Evolutionary conservation across 768 basidiomycete genomes (phyloP).

Genomic region (Pulveroboletus sp.): DNA sequence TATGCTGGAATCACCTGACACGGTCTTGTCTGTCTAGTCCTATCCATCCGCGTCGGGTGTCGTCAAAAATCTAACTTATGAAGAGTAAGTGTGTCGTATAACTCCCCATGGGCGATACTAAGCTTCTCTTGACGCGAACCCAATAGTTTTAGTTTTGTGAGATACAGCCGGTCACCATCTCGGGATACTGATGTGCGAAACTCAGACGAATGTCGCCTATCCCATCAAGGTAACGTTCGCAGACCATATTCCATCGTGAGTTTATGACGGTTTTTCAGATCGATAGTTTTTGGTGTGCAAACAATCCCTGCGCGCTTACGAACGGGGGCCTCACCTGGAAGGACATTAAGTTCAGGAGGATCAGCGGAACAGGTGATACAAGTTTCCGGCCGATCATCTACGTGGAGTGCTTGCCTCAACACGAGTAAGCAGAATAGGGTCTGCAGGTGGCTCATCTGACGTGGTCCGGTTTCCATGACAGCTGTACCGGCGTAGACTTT

Average conservation of each 20-base stretch:
- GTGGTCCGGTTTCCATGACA: not conserved
- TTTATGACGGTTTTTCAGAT: not conserved
- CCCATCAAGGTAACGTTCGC: conserved; percentile 11
- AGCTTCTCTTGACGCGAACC: not conserved
- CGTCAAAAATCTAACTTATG: conserved; percentile 9
- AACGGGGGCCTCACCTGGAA: conserved; percentile 8
- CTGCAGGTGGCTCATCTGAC: not conserved
- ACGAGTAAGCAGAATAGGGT: not conserved
- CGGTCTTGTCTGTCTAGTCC: conserved; percentile 1
- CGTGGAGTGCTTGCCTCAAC: not conserved
- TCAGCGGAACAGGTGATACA: conserved; percentile 9
- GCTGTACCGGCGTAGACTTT: conserved; percentile 4
- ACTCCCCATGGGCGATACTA: no score
- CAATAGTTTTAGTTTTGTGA: conserved; percentile 13
- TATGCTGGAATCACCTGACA: no score
- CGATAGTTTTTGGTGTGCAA: conserved; percentile 2
- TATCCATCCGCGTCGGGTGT: conserved; percentile 9
- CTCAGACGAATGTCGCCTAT: not conserved
- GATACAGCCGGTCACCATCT: not conserved
- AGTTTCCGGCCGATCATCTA: not conserved
- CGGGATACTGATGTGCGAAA: not conserved
- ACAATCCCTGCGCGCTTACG: no score
- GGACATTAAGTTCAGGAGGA: conserved; percentile 4
- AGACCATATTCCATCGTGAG: no score
- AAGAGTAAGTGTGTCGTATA: conserved; percentile 1